Conservation (phyloP, 345 rosid species). For the Iberis pinnata region DNA sequence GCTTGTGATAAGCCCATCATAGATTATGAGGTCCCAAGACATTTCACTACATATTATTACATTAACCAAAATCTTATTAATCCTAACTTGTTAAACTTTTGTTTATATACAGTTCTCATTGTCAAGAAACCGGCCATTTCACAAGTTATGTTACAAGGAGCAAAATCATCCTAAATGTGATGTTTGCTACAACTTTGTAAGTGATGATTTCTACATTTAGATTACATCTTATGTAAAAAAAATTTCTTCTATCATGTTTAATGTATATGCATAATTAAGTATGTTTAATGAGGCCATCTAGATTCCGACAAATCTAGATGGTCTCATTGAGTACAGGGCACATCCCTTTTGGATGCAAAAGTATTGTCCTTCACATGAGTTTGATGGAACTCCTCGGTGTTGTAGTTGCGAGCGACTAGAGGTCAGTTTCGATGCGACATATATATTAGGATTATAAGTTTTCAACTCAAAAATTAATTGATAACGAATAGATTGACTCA, state of each 20-base stretch:
- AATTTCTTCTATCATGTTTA: too few relatives aligned
- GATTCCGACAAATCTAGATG: slow-evolving; percentile 67
- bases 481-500: too few relatives aligned
- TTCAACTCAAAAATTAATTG: too few relatives aligned
- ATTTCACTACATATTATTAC: slow-evolving; percentile 1
- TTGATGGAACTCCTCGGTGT: slow-evolving; percentile 69
- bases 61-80: too few relatives aligned
- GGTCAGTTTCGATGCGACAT: slow-evolving; percentile 39
- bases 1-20: slow-evolving; percentile 65
- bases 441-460: too few relatives aligned
- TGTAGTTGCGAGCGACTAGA: slow-evolving; percentile 82
- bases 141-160: slow-evolving; percentile 78
- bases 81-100: slow-evolving; percentile 21
- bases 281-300: too few relatives aligned
- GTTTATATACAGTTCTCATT: slow-evolving; percentile 53
- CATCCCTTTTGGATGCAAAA: slow-evolving; percentile 85
- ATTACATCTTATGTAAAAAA: background rate
- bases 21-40: slow-evolving; percentile 56
- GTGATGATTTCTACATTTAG: slow-evolving; percentile 24
- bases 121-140: slow-evolving; percentile 64
- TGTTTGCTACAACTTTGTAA: slow-evolving; percentile 77
- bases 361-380: slow-evolving; percentile 92
- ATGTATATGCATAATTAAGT: background rate
- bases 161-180: slow-evolving; percentile 86
- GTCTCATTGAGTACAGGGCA: slow-evolving; percentile 64